Evolutionary conservation across 192 early-diverging fungal species (phyloP), one percentile per base, ranked within the genome.

Genomic region (Glomus cerebriforme): DNA sequence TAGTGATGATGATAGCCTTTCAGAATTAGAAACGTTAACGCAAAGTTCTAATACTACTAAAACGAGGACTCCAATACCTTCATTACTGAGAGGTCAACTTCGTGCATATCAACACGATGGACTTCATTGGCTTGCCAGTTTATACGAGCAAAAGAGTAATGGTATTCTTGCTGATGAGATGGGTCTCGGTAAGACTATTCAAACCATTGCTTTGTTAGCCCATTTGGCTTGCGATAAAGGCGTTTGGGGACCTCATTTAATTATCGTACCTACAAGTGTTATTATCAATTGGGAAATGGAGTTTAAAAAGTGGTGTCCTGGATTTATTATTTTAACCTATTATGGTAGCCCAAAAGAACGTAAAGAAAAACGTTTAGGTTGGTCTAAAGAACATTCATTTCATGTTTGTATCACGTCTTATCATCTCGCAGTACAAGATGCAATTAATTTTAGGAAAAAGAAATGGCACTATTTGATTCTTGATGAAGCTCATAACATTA

Each of bases 71-170:
- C 80, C 77, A 34, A 84, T 90, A 7, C 92, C 92, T 1, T 87
- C 86, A 69, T 82, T 94, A 34, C 74, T 94, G 60, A 85, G 92
- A 22, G 92, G 92, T 32, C 84, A 79, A 27, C 87, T 98, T 80
- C 90, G 95, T 64, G 92, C 93, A 81, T 97, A 98, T 84, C 97
- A 98, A 81, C 87, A 93, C 62, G 91, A 94, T 26, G 97, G 97
- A 3, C 83, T 96, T 81, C 94, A 95, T 76, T 98, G 97, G 97
- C 85, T 98, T 32, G 93, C 92, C 19, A 91, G 88, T 70, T 84
- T 98, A 43, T 96, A 96, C 82, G 90, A 90, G 60, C 94, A 96
- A 70, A 91, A 92, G 3, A 82, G 96, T 63, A 96, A 95, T 79
- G 91, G 91, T 37, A 92, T 92, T 65, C 79, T 92, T 35, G 91